phyloP scores from a whole-genome alignment of 495 filamentous ascomycete species.

The Aspergillus affinis region DNA sequence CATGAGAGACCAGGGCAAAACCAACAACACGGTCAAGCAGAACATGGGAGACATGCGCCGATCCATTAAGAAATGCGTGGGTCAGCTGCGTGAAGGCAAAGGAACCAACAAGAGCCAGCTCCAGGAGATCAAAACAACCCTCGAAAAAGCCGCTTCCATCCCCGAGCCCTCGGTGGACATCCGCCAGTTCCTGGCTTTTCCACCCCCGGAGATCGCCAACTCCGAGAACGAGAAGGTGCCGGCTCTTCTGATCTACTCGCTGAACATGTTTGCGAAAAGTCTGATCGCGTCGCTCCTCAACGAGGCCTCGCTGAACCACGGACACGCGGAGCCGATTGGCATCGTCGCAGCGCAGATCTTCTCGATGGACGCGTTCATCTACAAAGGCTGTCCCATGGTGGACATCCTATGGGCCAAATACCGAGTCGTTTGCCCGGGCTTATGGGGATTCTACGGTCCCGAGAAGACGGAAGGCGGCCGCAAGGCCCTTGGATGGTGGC shows the following conservation, averaged over 20 bases:
- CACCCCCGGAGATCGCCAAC: conserved; percentile 53
- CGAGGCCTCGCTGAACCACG: conserved; percentile 68
- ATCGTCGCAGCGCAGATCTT: conserved; percentile 74
- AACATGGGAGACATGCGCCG: conserved; percentile 74
- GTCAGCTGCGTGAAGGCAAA: conserved; percentile 67
- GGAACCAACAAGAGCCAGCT: conserved; percentile 60
- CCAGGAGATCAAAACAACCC: conserved; percentile 42
- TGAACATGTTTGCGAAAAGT: conserved; percentile 81
- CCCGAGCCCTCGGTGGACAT: conserved; percentile 62
- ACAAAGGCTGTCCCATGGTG: conserved; percentile 70
- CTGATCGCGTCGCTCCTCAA: conserved; percentile 71
- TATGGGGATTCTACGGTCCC: conserved; percentile 79
- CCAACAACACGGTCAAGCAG: conserved; percentile 57
- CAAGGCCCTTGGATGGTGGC: conserved; percentile 71
- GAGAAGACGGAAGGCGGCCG: conserved; percentile 72
- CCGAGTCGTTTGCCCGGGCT: conserved; percentile 73
- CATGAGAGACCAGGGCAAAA: conserved; percentile 46
- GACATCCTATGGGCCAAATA: conserved; percentile 90
- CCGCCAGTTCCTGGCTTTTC: conserved; percentile 61
- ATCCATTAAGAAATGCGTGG: conserved; percentile 66
- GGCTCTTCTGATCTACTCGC: conserved; percentile 72
- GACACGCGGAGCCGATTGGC: conserved; percentile 79
- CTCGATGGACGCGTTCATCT: conserved; percentile 61
- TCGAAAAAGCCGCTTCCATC: conserved; percentile 46
- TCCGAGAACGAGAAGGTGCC: conserved; percentile 59